Conservation (phyloP, 805 yeast species). For the Yamadazyma takamatsuzukensis region DNA sequence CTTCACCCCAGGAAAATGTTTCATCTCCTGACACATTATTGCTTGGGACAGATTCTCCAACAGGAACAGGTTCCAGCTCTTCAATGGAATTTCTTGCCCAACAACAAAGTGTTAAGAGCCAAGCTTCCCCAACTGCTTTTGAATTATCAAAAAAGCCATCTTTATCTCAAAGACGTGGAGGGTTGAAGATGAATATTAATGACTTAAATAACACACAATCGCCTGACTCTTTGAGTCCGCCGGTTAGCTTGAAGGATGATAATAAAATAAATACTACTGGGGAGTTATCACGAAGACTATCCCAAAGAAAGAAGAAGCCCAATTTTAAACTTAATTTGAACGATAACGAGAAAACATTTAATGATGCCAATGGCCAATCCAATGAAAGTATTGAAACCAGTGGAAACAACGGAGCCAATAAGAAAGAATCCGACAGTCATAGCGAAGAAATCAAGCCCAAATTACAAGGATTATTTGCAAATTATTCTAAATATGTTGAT, state of each 20-base stretch:
- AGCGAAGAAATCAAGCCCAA: conserved; percentile 20
- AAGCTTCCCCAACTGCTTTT: conserved; percentile 4
- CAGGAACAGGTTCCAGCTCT: not conserved
- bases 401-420: conserved; percentile 1
- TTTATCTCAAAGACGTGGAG: conserved; percentile 51
- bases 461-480: conserved; percentile 67
- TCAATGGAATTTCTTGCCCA: conserved; percentile 2
- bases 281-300: conserved; percentile 32
- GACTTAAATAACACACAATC: conserved; percentile 22
- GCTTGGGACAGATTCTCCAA: not conserved
- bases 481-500: conserved; percentile 84
- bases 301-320: conserved; percentile 38
- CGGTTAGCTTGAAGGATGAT: conserved; percentile 7
- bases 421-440: conserved; percentile 3
- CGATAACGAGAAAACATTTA: conserved; percentile 7
- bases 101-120: no score
- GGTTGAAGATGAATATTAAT: conserved; percentile 43
- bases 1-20: not conserved
- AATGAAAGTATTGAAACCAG: not conserved
- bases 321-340: conserved; percentile 35
- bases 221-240: conserved; percentile 13
- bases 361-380: not conserved
- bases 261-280: conserved; percentile 17
- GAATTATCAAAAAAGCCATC: conserved; percentile 32
- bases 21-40: no score